Conservation (phyloP, 768 basidiomycete species). For the Tulasnella sp. region DNA sequence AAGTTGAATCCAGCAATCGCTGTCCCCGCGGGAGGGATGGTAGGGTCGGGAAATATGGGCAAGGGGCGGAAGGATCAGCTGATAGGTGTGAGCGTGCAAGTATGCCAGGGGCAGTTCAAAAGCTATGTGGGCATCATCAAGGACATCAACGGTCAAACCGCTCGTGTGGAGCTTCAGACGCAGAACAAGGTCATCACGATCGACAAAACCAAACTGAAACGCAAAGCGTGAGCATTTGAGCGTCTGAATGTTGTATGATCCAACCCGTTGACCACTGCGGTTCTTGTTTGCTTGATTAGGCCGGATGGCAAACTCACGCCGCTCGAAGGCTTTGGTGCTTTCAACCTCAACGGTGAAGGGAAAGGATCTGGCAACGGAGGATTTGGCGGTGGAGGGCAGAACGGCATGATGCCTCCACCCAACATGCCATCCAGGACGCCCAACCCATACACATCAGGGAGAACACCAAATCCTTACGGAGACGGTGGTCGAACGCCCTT, state of each 20-base stretch:
- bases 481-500: slow-evolving; percentile 53
- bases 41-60: slow-evolving; percentile 63
- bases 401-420: background rate
- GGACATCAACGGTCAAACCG: slow-evolving; percentile 79
- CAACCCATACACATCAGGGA: slow-evolving; percentile 23
- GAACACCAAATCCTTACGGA: slow-evolving; percentile 39
- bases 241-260: too few relatives aligned
- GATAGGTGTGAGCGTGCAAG: slow-evolving; percentile 65
- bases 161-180: slow-evolving; percentile 81
- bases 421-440: slow-evolving; percentile 47
- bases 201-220: slow-evolving; percentile 64
- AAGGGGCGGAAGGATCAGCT: slow-evolving; percentile 63
- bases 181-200: slow-evolving; percentile 84
- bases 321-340: background rate
- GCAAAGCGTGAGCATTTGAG: slow-evolving; percentile 47
- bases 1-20: slow-evolving; percentile 81
- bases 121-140: slow-evolving; percentile 87
- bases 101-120: slow-evolving; percentile 83
- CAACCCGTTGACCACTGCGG: background rate
- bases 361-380: background rate
- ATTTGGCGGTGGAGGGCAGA: too few relatives aligned
- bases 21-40: slow-evolving; percentile 60
- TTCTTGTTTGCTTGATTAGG: background rate
- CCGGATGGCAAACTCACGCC: slow-evolving; percentile 2
- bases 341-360: slow-evolving; percentile 1